Base-by-base conservation (phyloP, 108 stramenopile genomes). In the Stephanodiscus triporus region DNA sequence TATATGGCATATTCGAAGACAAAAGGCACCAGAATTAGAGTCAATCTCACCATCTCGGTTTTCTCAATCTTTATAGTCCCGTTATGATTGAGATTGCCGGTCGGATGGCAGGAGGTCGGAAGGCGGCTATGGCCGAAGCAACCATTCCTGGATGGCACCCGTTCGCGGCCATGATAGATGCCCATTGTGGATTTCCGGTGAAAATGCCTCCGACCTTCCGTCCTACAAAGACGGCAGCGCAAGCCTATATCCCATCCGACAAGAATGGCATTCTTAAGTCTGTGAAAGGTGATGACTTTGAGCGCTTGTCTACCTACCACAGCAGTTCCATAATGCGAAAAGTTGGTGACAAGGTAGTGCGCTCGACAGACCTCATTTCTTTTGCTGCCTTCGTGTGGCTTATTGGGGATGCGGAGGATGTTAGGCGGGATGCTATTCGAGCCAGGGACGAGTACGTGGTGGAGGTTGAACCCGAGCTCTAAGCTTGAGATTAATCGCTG, bases 11-110 rank as follows among this genome's bases (percentile, higher is more conserved):
- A 32, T 37, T 22, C 32, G 20, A 42, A 34, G 58, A 14, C 6
- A 48, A 20, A 58, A 3, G 54, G 27, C 24, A 36, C 2, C 30
- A 36, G 32, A 6, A 43, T 43, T 49, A 16, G 6, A 32, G 30
- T 6, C 19, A 1, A 70, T 70, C 24, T 42, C 17, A 29, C 30
- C 43, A 29, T 62, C n/a, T 45, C 23, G 61, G 22, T 70, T 37
- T 16, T 8, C 59, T 26, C 37, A 34, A 34, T 0, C 50, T 24
- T 34, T 54, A 17, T 1, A 72, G 66, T 29, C 85, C 85, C 14
- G 61, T 82, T 1, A 86, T 86, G 85, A 86, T 86, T 61, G 85
- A 87, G 48, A 63, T 85, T 55, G 86, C 73, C 29, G 86, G 77
- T 22, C 77, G 86, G 37, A 58, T 87, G 69, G 83, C 86, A n/a